phyloP scores from a whole-genome alignment of 2,329 filamentous ascomycete genomes.

The Diplodia scrobiculata region DNA sequence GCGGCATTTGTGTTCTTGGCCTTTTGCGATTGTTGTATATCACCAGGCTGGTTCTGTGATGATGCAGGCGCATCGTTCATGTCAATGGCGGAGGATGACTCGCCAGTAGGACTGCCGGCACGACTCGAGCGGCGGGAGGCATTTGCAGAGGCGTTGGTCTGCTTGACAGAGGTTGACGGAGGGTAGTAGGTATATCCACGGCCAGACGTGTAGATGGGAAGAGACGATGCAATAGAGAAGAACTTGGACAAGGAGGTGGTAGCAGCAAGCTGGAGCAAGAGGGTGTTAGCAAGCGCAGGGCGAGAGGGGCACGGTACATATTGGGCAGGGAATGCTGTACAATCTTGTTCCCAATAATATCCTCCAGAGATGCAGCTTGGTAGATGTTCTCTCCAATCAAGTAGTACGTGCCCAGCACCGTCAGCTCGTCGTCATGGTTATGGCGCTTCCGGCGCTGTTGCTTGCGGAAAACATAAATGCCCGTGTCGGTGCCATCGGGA shows the following conservation, averaged over 20 bases:
- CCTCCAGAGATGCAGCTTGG: conserved; percentile 63
- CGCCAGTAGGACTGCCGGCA: conserved; percentile 43
- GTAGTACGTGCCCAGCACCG: conserved; percentile 61
- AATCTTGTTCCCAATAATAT: conserved; percentile 59
- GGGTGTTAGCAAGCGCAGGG: conserved; percentile 15
- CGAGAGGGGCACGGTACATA: background rate
- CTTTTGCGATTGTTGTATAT: conserved; percentile 7
- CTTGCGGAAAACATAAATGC: conserved; percentile 64
- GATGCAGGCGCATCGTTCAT: conserved; percentile 32
- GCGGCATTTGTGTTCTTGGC: conserved; percentile 14
- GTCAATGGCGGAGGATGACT: conserved; percentile 31
- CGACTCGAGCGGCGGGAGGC: conserved; percentile 41
- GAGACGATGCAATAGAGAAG: conserved; percentile 55
- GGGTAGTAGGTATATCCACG: conserved; percentile 63
- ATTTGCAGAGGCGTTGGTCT: conserved; percentile 35
- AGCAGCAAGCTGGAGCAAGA: conserved; percentile 52
- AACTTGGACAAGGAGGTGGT: conserved; percentile 60
- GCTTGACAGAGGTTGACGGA: conserved; percentile 46
- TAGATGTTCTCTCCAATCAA: conserved; percentile 63
- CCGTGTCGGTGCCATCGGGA: conserved; percentile 48
- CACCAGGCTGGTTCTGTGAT: conserved; percentile 23
- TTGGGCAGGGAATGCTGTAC: conserved; percentile 40
- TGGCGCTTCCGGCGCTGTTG: conserved; percentile 44
- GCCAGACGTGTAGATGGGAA: conserved; percentile 61
- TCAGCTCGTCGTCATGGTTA: conserved; percentile 56